These are phyloP conservation scores for Vigna mungo DNA, from an alignment of 306 rosid species.

Conservation along the genomic window DNA sequence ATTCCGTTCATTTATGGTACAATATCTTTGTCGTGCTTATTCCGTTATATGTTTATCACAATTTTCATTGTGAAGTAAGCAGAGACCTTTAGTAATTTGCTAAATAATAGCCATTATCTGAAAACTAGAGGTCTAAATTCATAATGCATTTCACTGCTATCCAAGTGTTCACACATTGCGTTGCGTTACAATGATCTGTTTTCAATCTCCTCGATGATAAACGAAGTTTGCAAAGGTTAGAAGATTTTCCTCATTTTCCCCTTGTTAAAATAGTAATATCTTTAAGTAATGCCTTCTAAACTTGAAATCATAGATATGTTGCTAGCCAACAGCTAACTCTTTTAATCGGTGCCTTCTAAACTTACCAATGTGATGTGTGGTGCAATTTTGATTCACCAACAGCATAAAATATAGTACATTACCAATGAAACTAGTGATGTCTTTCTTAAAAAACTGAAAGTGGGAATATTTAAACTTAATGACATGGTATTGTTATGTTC, in stretches of 20 bases:
- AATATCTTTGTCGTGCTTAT: slow-evolving; percentile 14
- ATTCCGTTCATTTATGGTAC: slow-evolving; percentile 69
- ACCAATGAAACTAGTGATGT: not conserved
- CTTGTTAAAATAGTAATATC: not conserved
- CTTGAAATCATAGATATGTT: too few species aligned
- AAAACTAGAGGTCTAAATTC: slow-evolving; percentile 9
- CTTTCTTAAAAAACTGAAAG: not conserved
- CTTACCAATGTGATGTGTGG: not conserved
- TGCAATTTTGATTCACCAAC: slow-evolving; percentile 3
- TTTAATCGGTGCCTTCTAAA: not conserved
- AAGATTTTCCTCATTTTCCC: not conserved
- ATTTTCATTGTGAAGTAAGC: not conserved
- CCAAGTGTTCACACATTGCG: not conserved
- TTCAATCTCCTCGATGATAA: not conserved
- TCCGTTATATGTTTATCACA: not conserved
- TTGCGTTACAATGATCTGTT: not conserved
- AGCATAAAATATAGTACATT: not conserved
- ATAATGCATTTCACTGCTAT: not conserved
- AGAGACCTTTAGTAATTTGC: slow-evolving; percentile 15
- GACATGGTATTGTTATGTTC: not conserved
- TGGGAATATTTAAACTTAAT: not conserved
- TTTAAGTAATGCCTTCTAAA: too few species aligned
- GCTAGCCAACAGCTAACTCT: too few species aligned
- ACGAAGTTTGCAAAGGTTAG: not conserved
- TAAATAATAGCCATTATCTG: not conserved